These are phyloP conservation scores for Iris macrosiphon DNA, from an alignment of 106 monocot species.

Conservation along the genomic window DNA sequence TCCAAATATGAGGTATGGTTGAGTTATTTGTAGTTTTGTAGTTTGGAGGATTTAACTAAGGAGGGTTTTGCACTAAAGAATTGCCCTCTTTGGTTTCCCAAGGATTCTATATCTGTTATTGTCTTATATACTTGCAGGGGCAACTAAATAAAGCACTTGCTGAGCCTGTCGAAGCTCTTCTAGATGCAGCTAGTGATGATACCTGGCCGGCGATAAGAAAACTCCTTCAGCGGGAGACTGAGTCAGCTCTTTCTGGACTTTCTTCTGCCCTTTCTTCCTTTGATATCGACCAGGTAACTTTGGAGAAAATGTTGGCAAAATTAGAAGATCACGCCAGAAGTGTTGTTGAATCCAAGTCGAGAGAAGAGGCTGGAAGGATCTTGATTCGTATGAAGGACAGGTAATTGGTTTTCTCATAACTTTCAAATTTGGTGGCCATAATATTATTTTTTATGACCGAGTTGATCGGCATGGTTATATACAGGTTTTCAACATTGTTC, in stretches of 20 bases:
- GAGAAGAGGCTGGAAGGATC: slow-evolving; percentile 76
- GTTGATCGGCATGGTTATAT: background rate
- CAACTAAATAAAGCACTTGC: slow-evolving; percentile 55
- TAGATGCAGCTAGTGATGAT: slow-evolving; percentile 74
- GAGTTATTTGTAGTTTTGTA: background rate
- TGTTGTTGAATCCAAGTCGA: slow-evolving; percentile 85
- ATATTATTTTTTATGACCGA: background rate
- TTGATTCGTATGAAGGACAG: slow-evolving; percentile 96
- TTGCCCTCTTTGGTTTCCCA: background rate
- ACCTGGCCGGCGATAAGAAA: slow-evolving; percentile 78
- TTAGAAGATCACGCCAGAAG: slow-evolving; percentile 62
- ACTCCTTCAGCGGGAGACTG: slow-evolving; percentile 74
- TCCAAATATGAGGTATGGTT: slow-evolving; percentile 52
- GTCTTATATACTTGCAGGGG: slow-evolving; percentile 29
- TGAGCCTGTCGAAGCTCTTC: slow-evolving; percentile 83
- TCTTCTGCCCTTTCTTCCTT: slow-evolving; percentile 55
- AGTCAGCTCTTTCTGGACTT: slow-evolving; percentile 39
- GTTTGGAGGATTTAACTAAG: too few relatives aligned
- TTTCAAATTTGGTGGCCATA: background rate
- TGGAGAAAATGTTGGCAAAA: slow-evolving; percentile 56
- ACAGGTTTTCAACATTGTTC: slow-evolving; percentile 81
- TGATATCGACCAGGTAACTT: slow-evolving; percentile 59
- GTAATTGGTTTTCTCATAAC: slow-evolving; percentile 16
- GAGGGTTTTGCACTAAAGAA: background rate
- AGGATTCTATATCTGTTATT: background rate